phyloP scores from a whole-genome alignment of 352 stramenopile genomes.

The Pythium sukuiense region DNA sequence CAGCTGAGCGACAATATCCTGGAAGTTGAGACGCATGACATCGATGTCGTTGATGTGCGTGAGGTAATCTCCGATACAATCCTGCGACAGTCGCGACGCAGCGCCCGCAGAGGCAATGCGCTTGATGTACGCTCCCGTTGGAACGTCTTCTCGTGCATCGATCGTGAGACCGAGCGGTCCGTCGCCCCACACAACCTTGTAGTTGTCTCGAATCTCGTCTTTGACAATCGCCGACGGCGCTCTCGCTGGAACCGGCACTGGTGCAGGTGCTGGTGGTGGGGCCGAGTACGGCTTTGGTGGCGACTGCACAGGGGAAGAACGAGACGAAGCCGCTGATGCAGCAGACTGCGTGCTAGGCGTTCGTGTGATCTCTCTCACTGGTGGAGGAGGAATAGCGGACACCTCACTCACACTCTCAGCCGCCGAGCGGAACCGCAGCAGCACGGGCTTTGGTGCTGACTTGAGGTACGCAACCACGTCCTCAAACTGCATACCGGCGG shows the following conservation, averaged over 20 bases:
- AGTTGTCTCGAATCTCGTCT: slow-evolving; percentile 44
- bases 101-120: slow-evolving; percentile 73
- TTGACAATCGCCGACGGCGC: slow-evolving; percentile 26
- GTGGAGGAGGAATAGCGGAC: slow-evolving; percentile 5
- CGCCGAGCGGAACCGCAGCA: slow-evolving; percentile 61
- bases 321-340: neutral
- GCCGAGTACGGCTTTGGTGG: slow-evolving; percentile 29
- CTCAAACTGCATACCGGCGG: slow-evolving; percentile 73
- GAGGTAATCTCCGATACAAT: slow-evolving; percentile 79
- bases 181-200: slow-evolving; percentile 80
- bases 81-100: slow-evolving; percentile 69
- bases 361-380: slow-evolving; percentile 18
- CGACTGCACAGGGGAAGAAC: slow-evolving; percentile 18
- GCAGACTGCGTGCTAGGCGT: slow-evolving; percentile 11
- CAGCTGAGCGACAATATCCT: slow-evolving; percentile 76
- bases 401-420: slow-evolving; percentile 35
- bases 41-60: slow-evolving; percentile 88
- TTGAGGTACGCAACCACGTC: slow-evolving; percentile 83
- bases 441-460: slow-evolving; percentile 74
- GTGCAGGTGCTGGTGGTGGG: neutral
- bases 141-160: slow-evolving; percentile 54
- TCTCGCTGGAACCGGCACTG: slow-evolving; percentile 9
- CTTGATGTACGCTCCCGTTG: slow-evolving; percentile 79
- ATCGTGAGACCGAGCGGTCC: slow-evolving; percentile 81
- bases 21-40: slow-evolving; percentile 67